Conservation (phyloP, 306 rosid genomes). For the Pyrus bretschneideri region DNA sequence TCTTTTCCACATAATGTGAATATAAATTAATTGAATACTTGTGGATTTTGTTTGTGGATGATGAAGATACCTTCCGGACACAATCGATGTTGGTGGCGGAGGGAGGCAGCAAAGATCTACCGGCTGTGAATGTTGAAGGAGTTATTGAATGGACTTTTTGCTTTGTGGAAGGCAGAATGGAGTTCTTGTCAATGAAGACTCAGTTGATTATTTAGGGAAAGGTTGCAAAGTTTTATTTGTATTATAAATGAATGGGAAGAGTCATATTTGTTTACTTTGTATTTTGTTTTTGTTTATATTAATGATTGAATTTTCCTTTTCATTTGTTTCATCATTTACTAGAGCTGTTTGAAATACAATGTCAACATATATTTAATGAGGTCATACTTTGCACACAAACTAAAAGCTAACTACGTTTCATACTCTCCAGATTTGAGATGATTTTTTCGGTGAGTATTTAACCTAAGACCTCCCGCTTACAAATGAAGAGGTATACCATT, state of each 20-base stretch:
- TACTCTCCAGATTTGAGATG: too few species aligned
- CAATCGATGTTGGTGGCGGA: conserved; percentile 73
- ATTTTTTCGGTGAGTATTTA: too few species aligned
- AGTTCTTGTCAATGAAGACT: conserved; percentile 7
- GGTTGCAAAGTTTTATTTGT: conserved; percentile 30
- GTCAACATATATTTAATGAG: neutral
- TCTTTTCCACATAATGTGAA: neutral
- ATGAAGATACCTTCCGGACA: conserved; percentile 79
- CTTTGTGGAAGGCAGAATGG: conserved; percentile 17
- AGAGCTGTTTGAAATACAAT: neutral
- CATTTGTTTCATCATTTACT: neutral
- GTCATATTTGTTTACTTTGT: conserved; percentile 11
- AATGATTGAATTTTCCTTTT: conserved; percentile 10
- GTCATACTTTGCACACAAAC: neutral
- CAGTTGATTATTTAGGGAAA: conserved; percentile 11
- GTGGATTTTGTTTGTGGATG: neutral
- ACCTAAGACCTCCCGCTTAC: too few species aligned
- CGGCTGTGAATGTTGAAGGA: conserved; percentile 76
- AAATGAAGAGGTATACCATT: too few species aligned
- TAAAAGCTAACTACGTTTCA: too few species aligned
- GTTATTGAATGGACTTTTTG: conserved; percentile 5
- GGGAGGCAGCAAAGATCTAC: conserved; percentile 87
- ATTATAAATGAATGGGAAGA: conserved; percentile 21
- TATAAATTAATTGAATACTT: neutral
- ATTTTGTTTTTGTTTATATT: conserved; percentile 13